Conservation (phyloP, 495 filamentous ascomycete species). For the Lentithecium fluviatile region DNA sequence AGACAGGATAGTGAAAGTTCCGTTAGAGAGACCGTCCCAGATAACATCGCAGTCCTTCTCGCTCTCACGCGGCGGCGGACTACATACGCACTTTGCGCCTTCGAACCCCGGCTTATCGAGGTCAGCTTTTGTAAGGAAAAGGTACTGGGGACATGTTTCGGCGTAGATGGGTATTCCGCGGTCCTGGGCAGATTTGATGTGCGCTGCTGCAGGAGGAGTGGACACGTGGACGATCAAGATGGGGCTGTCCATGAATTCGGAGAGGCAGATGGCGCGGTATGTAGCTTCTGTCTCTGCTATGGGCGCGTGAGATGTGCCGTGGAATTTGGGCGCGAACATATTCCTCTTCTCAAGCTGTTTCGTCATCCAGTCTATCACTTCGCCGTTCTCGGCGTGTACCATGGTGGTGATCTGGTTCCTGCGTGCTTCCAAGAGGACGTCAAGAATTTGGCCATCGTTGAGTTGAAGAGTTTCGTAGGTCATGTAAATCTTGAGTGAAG, state of each 20-base stretch:
- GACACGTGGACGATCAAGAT: slow-evolving; percentile 61
- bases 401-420: slow-evolving; percentile 55
- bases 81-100: slow-evolving; percentile 45
- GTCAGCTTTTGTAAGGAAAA: slow-evolving; percentile 57
- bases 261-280: slow-evolving; percentile 57
- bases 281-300: slow-evolving; percentile 60
- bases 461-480: slow-evolving; percentile 59
- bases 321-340: slow-evolving; percentile 54
- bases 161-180: slow-evolving; percentile 57
- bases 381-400: slow-evolving; percentile 63
- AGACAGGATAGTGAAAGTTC: slow-evolving; percentile 54
- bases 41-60: slow-evolving; percentile 40
- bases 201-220: slow-evolving; percentile 50
- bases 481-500: slow-evolving; percentile 63
- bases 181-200: slow-evolving; percentile 58
- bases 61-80: slow-evolving; percentile 40
- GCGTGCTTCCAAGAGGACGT: slow-evolving; percentile 53
- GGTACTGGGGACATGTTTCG: slow-evolving; percentile 66
- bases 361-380: slow-evolving; percentile 46
- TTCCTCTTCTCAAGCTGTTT: slow-evolving; percentile 38
- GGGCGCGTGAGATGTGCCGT: slow-evolving; percentile 53
- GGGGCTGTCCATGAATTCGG: slow-evolving; percentile 55
- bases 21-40: slow-evolving; percentile 43
- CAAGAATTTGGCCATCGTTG: slow-evolving; percentile 57
- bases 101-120: slow-evolving; percentile 53